Evolutionary conservation across 768 basidiomycete species (phyloP).

Genomic region (Pleurotus cornucopiae): DNA sequence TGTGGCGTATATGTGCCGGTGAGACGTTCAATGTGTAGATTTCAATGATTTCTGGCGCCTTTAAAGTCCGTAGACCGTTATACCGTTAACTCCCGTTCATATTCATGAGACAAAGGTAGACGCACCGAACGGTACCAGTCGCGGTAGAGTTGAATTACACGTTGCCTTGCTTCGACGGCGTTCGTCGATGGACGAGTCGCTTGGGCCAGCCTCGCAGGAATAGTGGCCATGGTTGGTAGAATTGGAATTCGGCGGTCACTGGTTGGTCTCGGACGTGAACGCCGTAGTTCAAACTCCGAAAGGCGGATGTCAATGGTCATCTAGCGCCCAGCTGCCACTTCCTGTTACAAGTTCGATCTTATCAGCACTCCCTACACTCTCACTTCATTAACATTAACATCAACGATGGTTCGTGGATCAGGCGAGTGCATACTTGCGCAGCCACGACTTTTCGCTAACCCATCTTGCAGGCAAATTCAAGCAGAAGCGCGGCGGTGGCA

Average conservation of each 20-base stretch:
- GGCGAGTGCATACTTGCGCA: conserved; percentile 23
- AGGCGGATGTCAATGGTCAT: too few relatives aligned
- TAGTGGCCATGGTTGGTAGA: conserved; percentile 53
- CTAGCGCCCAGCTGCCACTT: not conserved
- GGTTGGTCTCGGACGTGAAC: conserved; percentile 11
- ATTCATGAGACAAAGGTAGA: conserved; percentile 15
- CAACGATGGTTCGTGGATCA: conserved; percentile 46
- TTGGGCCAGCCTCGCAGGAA: conserved; percentile 84
- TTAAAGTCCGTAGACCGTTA: not conserved
- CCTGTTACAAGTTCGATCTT: too few relatives aligned
- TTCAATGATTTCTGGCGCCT: conserved; percentile 90
- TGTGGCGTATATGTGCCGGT: conserved; percentile 71
- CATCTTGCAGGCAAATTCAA: conserved; percentile 67
- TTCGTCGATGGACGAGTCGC: conserved; percentile 54
- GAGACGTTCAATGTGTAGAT: conserved; percentile 83
- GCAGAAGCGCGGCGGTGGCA: conserved; percentile 83
- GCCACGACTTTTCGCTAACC: not conserved
- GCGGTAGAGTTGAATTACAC: conserved; percentile 79
- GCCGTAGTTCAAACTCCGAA: conserved; percentile 21
- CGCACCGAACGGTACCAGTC: conserved; percentile 91
- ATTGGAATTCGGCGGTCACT: conserved; percentile 8
- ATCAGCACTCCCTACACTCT: conserved; percentile 12
- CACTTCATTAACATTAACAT: not conserved
- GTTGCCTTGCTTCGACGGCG: conserved; percentile 56
- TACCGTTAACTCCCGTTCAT: conserved; percentile 1